Evolutionary conservation across 192 early-diverging fungal genomes (phyloP), one percentile per base, ranked within the genome.

Genomic region (Coemansia sp.): DNA sequence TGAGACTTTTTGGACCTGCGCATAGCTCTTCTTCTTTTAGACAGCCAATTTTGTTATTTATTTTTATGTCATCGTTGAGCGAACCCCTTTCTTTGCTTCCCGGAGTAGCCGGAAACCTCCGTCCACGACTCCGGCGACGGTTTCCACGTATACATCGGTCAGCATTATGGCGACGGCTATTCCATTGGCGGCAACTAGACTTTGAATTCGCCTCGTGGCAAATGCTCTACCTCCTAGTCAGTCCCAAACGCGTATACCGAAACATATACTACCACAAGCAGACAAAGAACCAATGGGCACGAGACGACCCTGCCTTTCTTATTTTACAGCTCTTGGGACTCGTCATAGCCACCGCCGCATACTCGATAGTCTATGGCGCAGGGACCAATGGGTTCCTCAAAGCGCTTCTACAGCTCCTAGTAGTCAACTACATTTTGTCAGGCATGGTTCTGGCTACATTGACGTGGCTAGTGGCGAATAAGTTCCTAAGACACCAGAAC

Each of bases 231-330:
- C 65, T 84, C 41, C 61, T 84, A 2, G 77, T 78, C 3, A 72
- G 76, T 31, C 81, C 81, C 25, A 72, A 67, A 37, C 76, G 77
- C 55, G 81, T 84, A 8, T 97, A 97, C 80, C 87, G 93, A 58
- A 97, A 93, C 78, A 94, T 97, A 59, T 94, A 95, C 78, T 95
- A 95, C 77, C 94, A 97, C 83, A 97, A 96, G 84, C 95, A 98
- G 84, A 97, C 97, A 21, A 98, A 98, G 74, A 98, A 97, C 79
- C 94, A 97, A 69, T 98, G 95, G 95, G 93, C 95, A 38, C 70
- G 97, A 64, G 97, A 98, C 75, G 97, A 98, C 84, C 95, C 97
- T 25, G 95, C 95, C 17, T 97, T 97, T 70, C 78, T 96, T 41
- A 88, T 95, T 12, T 69, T 98, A 25, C 78, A 93, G 38, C 85